Percentiles rank a stretch among this genome's conserved stretches.
phyloP scores from a whole-genome alignment of 2,329 filamentous ascomycete genomes.

The Rhynchosporium agropyri region DNA sequence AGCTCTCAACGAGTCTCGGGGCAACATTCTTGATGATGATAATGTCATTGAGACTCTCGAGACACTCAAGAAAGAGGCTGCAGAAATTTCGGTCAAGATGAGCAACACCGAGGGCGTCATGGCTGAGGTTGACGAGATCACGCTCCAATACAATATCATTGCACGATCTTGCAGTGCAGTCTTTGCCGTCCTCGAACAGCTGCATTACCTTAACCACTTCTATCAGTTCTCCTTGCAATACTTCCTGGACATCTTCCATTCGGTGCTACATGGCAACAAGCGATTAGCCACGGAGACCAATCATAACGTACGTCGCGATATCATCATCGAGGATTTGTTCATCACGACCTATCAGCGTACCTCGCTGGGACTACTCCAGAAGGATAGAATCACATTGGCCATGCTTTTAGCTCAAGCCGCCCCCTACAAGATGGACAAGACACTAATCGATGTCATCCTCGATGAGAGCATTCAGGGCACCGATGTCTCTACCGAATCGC shows the following conservation, averaged over 20 bases:
- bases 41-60: constrained; percentile 97
- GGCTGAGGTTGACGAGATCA: constrained; percentile 96
- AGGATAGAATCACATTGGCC: constrained; percentile 89
- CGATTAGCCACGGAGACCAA: constrained; percentile 71
- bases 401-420: constrained; percentile 94
- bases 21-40: constrained; percentile 97
- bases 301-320: constrained; percentile 78
- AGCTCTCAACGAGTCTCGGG: constrained; percentile 94
- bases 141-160: constrained; percentile 89
- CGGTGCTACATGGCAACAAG: constrained; percentile 81
- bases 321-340: constrained; percentile 90
- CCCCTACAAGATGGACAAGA: constrained; percentile 94
- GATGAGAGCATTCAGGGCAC: constrained; percentile 75
- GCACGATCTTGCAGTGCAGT: constrained; percentile 95
- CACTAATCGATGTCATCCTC: constrained; percentile 81
- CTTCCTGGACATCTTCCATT: constrained; percentile 96
- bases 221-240: constrained; percentile 99
- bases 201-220: constrained; percentile 98
- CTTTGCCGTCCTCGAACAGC: constrained; percentile 93
- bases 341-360: constrained; percentile 90
- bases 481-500: constrained; percentile 73
- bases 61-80: constrained; percentile 96
- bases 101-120: constrained; percentile 96
- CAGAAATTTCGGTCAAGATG: constrained; percentile 95
- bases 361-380: constrained; percentile 89